Percentiles rank a stretch among this genome's conserved stretches.
These are phyloP conservation scores for Globisporangium solare DNA, from an alignment of 352 stramenopile species.

Conservation along the genomic window DNA sequence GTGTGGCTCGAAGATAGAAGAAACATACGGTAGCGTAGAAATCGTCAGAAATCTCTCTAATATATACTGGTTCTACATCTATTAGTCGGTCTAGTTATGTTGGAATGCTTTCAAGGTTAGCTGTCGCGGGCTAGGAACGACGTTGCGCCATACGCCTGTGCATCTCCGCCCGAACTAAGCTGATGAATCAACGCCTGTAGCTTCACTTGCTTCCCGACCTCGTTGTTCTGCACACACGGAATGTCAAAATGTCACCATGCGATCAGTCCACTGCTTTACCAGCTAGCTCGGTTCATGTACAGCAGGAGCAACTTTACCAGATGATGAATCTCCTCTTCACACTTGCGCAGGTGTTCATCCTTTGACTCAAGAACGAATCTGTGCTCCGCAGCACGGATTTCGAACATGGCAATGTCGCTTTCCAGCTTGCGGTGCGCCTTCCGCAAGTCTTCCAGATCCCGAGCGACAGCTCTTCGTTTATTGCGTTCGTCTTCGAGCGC, in stretches of 20 bases:
- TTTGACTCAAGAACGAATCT: slow-evolving; percentile 51
- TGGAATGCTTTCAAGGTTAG: slow-evolving; percentile 12
- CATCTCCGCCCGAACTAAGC: slow-evolving; percentile 63
- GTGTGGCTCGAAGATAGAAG: slow-evolving; percentile 3
- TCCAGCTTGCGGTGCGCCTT: slow-evolving; percentile 68
- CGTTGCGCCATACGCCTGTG: slow-evolving; percentile 35
- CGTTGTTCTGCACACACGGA: slow-evolving; percentile 42
- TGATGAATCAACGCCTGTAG: slow-evolving; percentile 82
- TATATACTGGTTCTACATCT: slow-evolving; percentile 22
- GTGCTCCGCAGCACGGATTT: slow-evolving; percentile 59
- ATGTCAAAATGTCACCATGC: neutral
- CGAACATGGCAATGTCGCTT: slow-evolving; percentile 54
- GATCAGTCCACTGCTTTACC: neutral
- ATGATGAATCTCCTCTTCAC: slow-evolving; percentile 62
- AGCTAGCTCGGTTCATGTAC: neutral
- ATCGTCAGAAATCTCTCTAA: slow-evolving; percentile 18
- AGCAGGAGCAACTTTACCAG: slow-evolving; percentile 33
- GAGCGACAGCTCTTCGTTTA: slow-evolving; percentile 31
- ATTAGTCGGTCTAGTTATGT: neutral
- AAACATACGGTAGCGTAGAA: slow-evolving; percentile 6
- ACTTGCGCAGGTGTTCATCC: slow-evolving; percentile 57
- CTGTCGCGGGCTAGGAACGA: slow-evolving; percentile 57
- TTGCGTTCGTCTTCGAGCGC: slow-evolving; percentile 62
- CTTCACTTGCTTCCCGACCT: slow-evolving; percentile 77
- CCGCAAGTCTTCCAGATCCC: slow-evolving; percentile 59